phyloP scores from a whole-genome alignment of 2,329 filamentous ascomycete species.

The Colletotrichum gigasporum region DNA sequence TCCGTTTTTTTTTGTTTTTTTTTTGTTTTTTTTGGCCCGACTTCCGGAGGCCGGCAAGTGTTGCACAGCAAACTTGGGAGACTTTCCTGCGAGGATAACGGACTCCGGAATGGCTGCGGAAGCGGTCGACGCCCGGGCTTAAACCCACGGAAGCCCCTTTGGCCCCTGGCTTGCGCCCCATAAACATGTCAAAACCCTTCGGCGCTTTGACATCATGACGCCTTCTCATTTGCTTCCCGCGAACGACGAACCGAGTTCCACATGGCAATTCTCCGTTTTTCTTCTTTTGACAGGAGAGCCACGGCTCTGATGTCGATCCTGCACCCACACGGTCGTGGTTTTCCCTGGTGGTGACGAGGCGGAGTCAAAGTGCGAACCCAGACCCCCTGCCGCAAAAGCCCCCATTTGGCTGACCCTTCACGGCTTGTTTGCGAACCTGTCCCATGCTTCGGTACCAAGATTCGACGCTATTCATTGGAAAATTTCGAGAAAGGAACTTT shows the following conservation, averaged over 20 bases:
- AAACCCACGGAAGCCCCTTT: neutral
- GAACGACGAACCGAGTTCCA: neutral
- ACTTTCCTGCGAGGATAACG: neutral
- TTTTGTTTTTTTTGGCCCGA: no score
- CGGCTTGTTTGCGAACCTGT: neutral
- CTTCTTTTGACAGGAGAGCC: neutral
- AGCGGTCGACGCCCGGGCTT: neutral
- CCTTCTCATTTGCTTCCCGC: neutral
- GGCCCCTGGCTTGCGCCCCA: neutral
- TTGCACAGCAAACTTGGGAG: neutral
- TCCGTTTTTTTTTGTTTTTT: no score
- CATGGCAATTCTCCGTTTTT: neutral
- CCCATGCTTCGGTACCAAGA: conserved; percentile 1
- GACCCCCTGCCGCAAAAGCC: neutral
- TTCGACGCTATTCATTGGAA: neutral
- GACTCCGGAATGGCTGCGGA: neutral
- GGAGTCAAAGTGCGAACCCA: neutral
- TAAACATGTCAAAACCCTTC: conserved; percentile 8
- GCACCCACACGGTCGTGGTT: neutral
- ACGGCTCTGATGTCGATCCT: neutral
- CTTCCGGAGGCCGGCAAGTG: neutral
- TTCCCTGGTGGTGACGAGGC: neutral
- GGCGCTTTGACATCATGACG: conserved; percentile 8
- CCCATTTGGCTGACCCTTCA: neutral
- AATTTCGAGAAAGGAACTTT: neutral